These are phyloP conservation scores for Spathaspora hagerdaliae DNA, from an alignment of 805 yeast genomes.

Conservation along the genomic window DNA sequence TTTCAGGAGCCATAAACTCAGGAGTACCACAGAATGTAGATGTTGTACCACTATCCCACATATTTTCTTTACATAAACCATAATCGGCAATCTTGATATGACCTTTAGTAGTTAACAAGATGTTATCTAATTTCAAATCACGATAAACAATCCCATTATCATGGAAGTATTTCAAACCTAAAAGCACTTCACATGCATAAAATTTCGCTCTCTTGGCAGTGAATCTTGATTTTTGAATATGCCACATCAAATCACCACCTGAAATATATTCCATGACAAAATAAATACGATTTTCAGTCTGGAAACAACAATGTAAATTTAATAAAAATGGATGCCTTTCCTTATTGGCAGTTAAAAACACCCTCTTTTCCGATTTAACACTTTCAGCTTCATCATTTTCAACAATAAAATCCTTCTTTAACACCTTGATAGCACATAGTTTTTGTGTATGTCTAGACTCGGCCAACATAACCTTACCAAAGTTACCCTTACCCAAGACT, in stretches of 20 bases:
- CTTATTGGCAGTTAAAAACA: conserved; percentile 76
- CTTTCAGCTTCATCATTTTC: conserved; percentile 96
- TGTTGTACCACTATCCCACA: conserved; percentile 83
- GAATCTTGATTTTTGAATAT: conserved; percentile 87
- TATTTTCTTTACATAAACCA: conserved; percentile 92
- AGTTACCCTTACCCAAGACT: conserved; percentile 96
- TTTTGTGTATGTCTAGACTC: conserved; percentile 80
- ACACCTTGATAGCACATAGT: conserved; percentile 91
- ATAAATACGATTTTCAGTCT: conserved; percentile 94
- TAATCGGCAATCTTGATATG: conserved; percentile 97
- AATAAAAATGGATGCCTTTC: conserved; percentile 91
- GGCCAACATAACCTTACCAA: conserved; percentile 97
- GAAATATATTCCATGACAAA: conserved; percentile 98
- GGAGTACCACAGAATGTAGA: conserved; percentile 99
- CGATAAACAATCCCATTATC: conserved; percentile 95
- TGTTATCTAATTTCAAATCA: conserved; percentile 93
- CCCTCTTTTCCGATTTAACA: conserved; percentile 91
- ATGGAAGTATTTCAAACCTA: conserved; percentile 90
- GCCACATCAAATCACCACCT: conserved; percentile 99
- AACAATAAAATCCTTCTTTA: conserved; percentile 92
- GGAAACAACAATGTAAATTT: conserved; percentile 91
- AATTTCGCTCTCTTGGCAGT: conserved; percentile 91
- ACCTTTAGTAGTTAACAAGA: conserved; percentile 82
- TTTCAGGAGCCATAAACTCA: conserved; percentile 99
- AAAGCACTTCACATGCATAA: conserved; percentile 92